Evolutionary conservation across 2,329 filamentous ascomycete genomes (phyloP).

Genomic region (Colletotrichum sansevieriae): DNA sequence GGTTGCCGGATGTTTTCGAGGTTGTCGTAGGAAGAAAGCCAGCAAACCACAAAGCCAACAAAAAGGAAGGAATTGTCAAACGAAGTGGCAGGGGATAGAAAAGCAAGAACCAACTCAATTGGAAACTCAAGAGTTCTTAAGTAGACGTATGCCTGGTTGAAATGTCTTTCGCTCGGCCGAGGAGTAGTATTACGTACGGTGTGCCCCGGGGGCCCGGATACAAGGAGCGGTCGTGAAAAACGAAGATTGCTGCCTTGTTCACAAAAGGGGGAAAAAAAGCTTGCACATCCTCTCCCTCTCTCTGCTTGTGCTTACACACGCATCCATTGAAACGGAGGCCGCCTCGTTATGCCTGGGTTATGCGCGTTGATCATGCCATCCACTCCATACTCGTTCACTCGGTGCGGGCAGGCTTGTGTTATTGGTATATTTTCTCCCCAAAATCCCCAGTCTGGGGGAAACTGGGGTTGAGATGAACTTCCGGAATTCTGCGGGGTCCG

Average conservation of each 20-base stretch:
- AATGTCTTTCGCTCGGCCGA: conserved; percentile 14
- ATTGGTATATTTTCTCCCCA: conserved; percentile 25
- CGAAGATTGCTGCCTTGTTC: conserved; percentile 24
- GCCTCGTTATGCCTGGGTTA: conserved; percentile 12
- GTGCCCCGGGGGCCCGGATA: conserved; percentile 5
- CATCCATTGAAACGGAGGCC: conserved; percentile 11
- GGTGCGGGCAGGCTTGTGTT: conserved; percentile 1
- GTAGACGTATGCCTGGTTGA: conserved; percentile 13
- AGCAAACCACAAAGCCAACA: background rate
- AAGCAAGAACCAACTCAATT: conserved; percentile 9
- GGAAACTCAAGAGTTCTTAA: conserved; percentile 19
- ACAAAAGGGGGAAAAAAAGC: background rate
- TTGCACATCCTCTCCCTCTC: background rate
- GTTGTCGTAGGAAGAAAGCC: background rate
- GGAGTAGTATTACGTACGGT: conserved; percentile 19
- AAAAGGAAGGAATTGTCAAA: conserved; percentile 12
- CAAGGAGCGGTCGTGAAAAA: conserved; percentile 17
- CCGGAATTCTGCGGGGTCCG: conserved; percentile 32
- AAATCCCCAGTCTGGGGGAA: conserved; percentile 36
- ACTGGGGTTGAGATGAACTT: conserved; percentile 30
- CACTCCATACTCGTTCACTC: conserved; percentile 9
- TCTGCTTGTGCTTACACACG: background rate
- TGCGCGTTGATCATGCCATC: conserved; percentile 26
- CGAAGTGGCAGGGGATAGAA: conserved; percentile 9
- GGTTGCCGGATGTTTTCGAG: background rate